Percentiles rank a stretch among this genome's conserved stretches.
These are phyloP conservation scores for Lactarius quietus DNA, from an alignment of 768 basidiomycete genomes.

Conservation along the genomic window DNA sequence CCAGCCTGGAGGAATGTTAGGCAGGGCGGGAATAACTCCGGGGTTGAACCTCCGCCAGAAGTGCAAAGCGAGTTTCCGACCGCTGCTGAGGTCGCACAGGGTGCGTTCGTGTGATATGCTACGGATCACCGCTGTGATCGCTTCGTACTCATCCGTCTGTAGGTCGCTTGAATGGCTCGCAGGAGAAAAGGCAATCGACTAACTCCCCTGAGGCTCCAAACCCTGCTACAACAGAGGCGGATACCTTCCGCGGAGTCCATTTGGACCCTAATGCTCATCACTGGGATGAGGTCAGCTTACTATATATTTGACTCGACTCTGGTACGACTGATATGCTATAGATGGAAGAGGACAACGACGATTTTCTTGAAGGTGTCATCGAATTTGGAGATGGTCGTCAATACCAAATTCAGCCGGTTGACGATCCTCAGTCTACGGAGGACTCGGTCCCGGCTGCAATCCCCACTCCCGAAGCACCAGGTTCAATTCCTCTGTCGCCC, in stretches of 20 bases:
- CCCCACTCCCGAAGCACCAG: constrained; percentile 4
- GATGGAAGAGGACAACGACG: constrained; percentile 92
- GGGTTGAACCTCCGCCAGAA: constrained; percentile 42
- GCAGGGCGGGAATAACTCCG: constrained; percentile 29
- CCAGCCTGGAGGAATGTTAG: constrained; percentile 72
- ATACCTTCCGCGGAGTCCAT: constrained; percentile 92
- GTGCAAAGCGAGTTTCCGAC: constrained; percentile 84
- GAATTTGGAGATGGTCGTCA: constrained; percentile 95
- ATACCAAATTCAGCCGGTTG: constrained; percentile 69
- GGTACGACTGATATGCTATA: constrained; percentile 33
- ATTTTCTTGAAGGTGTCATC: constrained; percentile 83
- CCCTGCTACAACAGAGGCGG: constrained; percentile 76
- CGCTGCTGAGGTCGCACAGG: constrained; percentile 90
- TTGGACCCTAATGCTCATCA: constrained; percentile 91
- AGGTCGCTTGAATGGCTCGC: constrained; percentile 26
- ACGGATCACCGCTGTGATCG: not conserved
- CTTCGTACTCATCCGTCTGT: constrained; percentile 16
- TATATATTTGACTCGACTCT: not conserved
- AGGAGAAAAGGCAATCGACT: constrained; percentile 42
- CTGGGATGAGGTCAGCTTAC: constrained; percentile 87
- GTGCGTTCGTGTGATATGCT: constrained; percentile 39
- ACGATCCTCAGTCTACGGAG: constrained; percentile 30
- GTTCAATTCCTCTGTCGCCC: constrained; percentile 5
- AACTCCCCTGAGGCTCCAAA: constrained; percentile 52
- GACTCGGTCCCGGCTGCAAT: constrained; percentile 5